Evolutionary conservation across 2,329 filamentous ascomycete genomes (phyloP), one percentile per base, ranked within the genome.

Genomic region (Sporothrix humicola): DNA sequence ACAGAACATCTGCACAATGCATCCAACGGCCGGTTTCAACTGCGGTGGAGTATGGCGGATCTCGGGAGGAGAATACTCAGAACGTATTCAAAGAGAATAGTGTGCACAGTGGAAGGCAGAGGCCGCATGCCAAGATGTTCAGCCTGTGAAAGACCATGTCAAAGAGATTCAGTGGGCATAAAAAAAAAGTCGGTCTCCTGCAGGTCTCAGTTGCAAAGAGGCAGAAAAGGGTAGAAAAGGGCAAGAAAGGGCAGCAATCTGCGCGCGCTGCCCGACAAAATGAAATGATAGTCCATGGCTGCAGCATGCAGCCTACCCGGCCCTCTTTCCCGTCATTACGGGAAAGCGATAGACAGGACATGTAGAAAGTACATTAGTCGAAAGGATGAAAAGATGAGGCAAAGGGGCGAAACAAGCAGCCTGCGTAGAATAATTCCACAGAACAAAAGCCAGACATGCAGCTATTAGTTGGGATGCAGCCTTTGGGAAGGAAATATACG

Each of bases 351-450:
- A 37, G 7, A 3, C 31, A 37, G 31, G 7, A 37, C 31, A 37
- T 37, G 31, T 37, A 37, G 31, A 37, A 37, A 37, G 31, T 37
- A 37, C 31, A 37, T 2, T 6, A 20, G 17, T 7, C 9, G 58
- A 37, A 61, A 26, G 42, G 26, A n/a, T 7, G 12, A 15, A 20
- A 3, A 13, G 9, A 26, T 37, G 54, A 61, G 58, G 13, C 13
- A 7, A 3, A 13, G 17, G 13, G 13, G 58, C 13, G 26, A 42
- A 31, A n/a, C 26, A 42, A 15, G 13, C 26, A 61, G 26, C 13
- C n/a, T 31, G n/a, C 31, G 59, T 63, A 63, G 59, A 63, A 63
- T 63, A 63, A 46, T 65, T 65, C 59, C 59, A 65, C 59, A 65
- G 42, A 46, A 46, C 3, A 26, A 63, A 65, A 46, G 59, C 9